Base-by-base conservation (phyloP, 768 basidiomycete genomes). In the Cantharellus anzutake region DNA sequence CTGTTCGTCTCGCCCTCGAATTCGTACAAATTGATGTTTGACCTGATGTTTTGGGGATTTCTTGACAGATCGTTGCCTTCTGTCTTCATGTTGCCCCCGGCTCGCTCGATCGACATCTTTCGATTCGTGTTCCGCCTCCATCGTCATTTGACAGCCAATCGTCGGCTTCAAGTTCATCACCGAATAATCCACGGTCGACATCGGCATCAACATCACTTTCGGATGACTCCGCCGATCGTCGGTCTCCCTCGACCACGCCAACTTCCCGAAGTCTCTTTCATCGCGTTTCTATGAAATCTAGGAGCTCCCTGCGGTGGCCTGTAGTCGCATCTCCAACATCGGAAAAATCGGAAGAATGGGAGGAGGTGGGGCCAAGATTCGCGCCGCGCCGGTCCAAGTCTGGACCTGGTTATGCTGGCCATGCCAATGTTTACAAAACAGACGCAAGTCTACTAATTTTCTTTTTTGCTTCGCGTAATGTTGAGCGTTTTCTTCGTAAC, bases 51-150 rank as follows among this genome's bases (percentile, higher is more conserved):
- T 14, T 14, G 52, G 7, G 7, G 11, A 37, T 37, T 41, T 34
- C 5, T 50, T 53, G 35, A 29, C 40, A 65, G 64, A 65, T 68
- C 39, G 67, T 66, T 3, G 59, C 56, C 20, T 68, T 68, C 60
- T 67, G 66, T 61, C 66, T 63, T 44, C 64, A 61, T 50, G 64
- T 68, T 29, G 20, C 20, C 20, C 20, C 20, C 20, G 20, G 20
- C 20, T 29, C 20, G 20, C 20, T 29, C 20, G 20, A 29, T 29
- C 20, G 20, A 29, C 20, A 29, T 29, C 20, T 29, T 29, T 29
- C 20, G 20, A 29, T 29, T 29, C 20, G 20, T 29, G 20, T 29
- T 29, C 20, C 20, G 20, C 20, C 20, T 29, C 20, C 20, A 29
- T 29, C 20, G 20, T 29, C 20, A 29, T 29, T 29, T 29, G 20